phyloP scores from a whole-genome alignment of 169 alveolate species.

The Eimeria sp. region DNA sequence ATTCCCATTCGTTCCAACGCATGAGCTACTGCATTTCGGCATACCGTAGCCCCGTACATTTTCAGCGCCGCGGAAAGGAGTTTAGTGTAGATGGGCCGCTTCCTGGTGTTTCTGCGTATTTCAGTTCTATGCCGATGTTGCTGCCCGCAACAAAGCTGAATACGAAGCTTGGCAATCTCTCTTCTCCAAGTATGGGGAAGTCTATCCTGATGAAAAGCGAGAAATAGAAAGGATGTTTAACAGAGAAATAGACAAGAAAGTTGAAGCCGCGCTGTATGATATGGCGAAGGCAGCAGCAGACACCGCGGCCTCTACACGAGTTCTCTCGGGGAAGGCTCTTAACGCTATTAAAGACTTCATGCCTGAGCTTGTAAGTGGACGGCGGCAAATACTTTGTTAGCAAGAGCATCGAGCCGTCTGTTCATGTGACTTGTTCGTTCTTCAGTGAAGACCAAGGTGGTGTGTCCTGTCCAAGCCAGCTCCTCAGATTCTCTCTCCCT shows the following conservation, averaged over 20 bases:
- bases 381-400: not conserved
- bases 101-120: not conserved
- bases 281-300: slow-evolving; percentile 70
- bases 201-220: slow-evolving; percentile 84
- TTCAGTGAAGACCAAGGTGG: not conserved
- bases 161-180: slow-evolving; percentile 85
- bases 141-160: slow-evolving; percentile 79
- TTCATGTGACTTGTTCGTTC: not conserved
- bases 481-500: not conserved
- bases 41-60: not conserved
- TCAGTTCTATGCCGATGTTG: slow-evolving; percentile 81
- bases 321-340: slow-evolving; percentile 72
- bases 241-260: slow-evolving; percentile 33
- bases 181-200: slow-evolving; percentile 81
- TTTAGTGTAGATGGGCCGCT: not conserved
- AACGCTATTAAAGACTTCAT: slow-evolving; percentile 69
- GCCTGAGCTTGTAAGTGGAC: slow-evolving; percentile 86
- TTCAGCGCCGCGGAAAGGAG: not conserved
- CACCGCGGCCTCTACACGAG: slow-evolving; percentile 69
- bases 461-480: not conserved
- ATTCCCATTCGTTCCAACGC: not conserved
- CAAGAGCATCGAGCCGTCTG: not conserved
- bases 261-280: slow-evolving; percentile 12
- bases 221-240: slow-evolving; percentile 82
- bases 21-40: not conserved